Percentiles rank a stretch among this genome's conserved stretches.
These are phyloP conservation scores for Saturnispora gosingensis DNA, from an alignment of 805 yeast genomes.

Conservation along the genomic window DNA sequence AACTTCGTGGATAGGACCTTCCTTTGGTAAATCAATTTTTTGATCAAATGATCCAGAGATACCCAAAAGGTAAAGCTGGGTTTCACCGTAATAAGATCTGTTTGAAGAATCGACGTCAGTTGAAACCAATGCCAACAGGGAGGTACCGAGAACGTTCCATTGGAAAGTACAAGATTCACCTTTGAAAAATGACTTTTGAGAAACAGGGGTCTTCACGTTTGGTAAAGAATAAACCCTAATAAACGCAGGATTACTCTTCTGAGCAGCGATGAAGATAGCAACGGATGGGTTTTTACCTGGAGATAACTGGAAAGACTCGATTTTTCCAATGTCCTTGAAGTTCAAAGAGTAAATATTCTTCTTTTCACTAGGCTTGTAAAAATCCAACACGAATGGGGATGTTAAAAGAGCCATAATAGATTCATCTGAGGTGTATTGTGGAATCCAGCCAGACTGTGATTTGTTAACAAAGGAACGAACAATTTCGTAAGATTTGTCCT, in stretches of 20 bases:
- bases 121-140: slow-evolving; percentile 83
- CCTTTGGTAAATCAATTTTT: slow-evolving; percentile 76
- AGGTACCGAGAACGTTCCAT: slow-evolving; percentile 95
- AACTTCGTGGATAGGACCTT: slow-evolving; percentile 96
- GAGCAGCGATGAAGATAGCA: slow-evolving; percentile 85
- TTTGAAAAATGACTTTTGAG: slow-evolving; percentile 84
- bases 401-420: slow-evolving; percentile 48
- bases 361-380: slow-evolving; percentile 40
- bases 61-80: slow-evolving; percentile 81
- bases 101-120: slow-evolving; percentile 94
- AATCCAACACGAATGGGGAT: slow-evolving; percentile 52
- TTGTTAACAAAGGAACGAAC: slow-evolving; percentile 58
- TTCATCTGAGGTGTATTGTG: slow-evolving; percentile 85
- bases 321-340: slow-evolving; percentile 41
- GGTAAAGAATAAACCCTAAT: slow-evolving; percentile 80
- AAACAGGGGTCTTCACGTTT: slow-evolving; percentile 64
- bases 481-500: slow-evolving; percentile 12
- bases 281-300: slow-evolving; percentile 88
- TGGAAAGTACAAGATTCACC: slow-evolving; percentile 87
- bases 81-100: slow-evolving; percentile 94
- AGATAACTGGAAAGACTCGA: slow-evolving; percentile 49
- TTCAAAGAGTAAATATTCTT: slow-evolving; percentile 55
- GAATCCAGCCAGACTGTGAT: slow-evolving; percentile 83
- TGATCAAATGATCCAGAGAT: slow-evolving; percentile 89
- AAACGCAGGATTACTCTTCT: slow-evolving; percentile 79